Evolutionary conservation across 2,329 filamentous ascomycete genomes (phyloP), one percentile per base, ranked within the genome.

Genomic region (Chrysoporthe puriensis): DNA sequence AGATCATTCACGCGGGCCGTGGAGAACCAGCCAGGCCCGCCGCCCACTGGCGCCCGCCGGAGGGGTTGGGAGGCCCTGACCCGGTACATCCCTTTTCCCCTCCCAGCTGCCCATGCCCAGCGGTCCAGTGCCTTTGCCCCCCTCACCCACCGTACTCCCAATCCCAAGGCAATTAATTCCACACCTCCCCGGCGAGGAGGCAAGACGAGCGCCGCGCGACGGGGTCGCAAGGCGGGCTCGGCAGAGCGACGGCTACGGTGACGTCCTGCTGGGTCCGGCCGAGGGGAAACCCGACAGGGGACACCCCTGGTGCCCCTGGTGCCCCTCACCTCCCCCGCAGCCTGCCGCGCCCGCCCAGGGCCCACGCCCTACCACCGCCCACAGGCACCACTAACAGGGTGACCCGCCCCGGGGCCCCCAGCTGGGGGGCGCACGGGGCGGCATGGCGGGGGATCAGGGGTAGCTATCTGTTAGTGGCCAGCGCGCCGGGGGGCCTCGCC

Each of bases 161-260:
- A 52, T 52, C 21, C n/a, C 48, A 52, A 11, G 14, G 21, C 48
- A 1, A 26, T 21, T 9, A 1, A 26, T 21, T 9, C 13, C 9
- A 50, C 48, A 50, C 26, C 26, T 26, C 26, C 26, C 26, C 26
- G 26, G 9, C 6, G 48, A 11, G n/a, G 26, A 21, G 26, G 48
- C 48, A 52, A 26, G 48, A 4, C 21, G 48, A 52, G 48, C 48
- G 21, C 26, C n/a, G 4, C 11, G 48, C 48, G 9, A 52, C 26
- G 13, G 26, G 21, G 46, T 50, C 61, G 57, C 21, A 18, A 26
- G 26, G 26, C 26, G 26, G 4, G 26, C 54, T 64, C 63, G 63
- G 63, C 63, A 64, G 42, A 59, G 43, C 40, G 54, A 50, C 63
- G 63, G 63, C 63, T 64, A 59, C 57, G 57, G 48, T 61, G 64